These are phyloP conservation scores for Rhizoclosmatium sp. DNA, from an alignment of 192 early-diverging fungal species.

Conservation along the genomic window DNA sequence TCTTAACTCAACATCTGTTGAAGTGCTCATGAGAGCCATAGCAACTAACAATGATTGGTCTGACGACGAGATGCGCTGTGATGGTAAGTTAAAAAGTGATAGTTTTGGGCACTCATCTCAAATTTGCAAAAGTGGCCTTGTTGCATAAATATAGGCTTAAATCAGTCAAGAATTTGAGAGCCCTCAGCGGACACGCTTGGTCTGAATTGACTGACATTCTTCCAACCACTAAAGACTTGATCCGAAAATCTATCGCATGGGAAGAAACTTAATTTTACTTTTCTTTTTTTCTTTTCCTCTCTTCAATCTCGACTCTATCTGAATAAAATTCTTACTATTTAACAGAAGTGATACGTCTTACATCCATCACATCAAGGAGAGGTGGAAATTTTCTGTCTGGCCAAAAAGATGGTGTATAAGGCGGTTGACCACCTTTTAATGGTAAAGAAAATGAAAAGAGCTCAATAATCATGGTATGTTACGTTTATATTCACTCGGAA, in stretches of 20 bases:
- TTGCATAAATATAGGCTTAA: conserved; percentile 10
- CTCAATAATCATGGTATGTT: too few species aligned
- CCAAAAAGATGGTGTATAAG: too few species aligned
- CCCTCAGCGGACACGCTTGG: neutral
- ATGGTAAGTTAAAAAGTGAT: neutral
- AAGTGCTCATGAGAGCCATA: conserved; percentile 13
- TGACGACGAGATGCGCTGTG: neutral
- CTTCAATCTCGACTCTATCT: too few species aligned
- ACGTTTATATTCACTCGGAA: too few species aligned
- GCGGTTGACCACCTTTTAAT: too few species aligned
- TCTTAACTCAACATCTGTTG: neutral
- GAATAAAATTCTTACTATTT: too few species aligned
- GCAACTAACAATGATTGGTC: conserved; percentile 3
- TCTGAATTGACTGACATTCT: conserved; percentile 16
- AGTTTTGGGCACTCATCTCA: neutral
- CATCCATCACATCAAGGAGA: too few species aligned
- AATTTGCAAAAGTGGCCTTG: neutral
- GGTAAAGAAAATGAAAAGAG: too few species aligned
- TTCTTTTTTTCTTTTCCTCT: too few species aligned
- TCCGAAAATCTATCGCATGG: conserved; percentile 20
- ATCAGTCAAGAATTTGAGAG: conserved; percentile 9
- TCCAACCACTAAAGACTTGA: conserved; percentile 27
- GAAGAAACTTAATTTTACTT: neutral
- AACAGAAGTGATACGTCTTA: too few species aligned
- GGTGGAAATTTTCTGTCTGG: too few species aligned